These are phyloP conservation scores for Trichoderma erinaceum DNA, from an alignment of 495 filamentous ascomycete genomes.

Conservation along the genomic window DNA sequence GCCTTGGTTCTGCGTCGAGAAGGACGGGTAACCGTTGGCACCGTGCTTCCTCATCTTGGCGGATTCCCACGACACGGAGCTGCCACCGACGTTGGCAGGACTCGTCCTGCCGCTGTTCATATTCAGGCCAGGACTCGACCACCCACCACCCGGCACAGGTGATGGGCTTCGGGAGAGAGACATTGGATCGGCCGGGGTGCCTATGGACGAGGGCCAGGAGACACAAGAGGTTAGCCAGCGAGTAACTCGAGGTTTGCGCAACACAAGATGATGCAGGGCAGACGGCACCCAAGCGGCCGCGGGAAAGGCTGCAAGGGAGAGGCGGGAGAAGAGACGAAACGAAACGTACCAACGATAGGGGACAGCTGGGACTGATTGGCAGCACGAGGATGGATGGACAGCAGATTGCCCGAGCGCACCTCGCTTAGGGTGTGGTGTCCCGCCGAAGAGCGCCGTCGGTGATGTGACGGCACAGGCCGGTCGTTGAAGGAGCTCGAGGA, in stretches of 20 bases:
- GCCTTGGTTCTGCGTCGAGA: conserved; percentile 67
- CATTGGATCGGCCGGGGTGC: conserved; percentile 54
- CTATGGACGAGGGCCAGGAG: conserved; percentile 22
- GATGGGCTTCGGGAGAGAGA: conserved; percentile 80
- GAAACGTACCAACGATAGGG: conserved; percentile 37
- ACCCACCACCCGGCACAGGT: conserved; percentile 72
- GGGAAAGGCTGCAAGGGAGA: conserved; percentile 15
- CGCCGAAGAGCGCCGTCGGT: conserved; percentile 36
- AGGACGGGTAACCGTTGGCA: conserved; percentile 68
- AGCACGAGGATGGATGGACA: conserved; percentile 22
- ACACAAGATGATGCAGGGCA: conserved; percentile 9
- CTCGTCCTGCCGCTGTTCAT: conserved; percentile 63
- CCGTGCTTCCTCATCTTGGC: conserved; percentile 66
- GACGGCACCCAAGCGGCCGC: not conserved
- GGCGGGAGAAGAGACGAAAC: conserved; percentile 15
- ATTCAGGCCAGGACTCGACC: conserved; percentile 77
- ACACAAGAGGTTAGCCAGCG: conserved; percentile 18
- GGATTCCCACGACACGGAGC: conserved; percentile 73
- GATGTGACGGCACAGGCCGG: conserved; percentile 33
- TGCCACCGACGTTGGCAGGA: conserved; percentile 51
- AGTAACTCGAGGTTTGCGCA: conserved; percentile 10
- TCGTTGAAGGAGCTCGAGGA: conserved; percentile 40
- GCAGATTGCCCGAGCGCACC: conserved; percentile 9
- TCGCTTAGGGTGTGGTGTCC: conserved; percentile 13
- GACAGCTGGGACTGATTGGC: conserved; percentile 36